phyloP scores from a whole-genome alignment of 257 asterid species.

The Solanum chiquidenum region DNA sequence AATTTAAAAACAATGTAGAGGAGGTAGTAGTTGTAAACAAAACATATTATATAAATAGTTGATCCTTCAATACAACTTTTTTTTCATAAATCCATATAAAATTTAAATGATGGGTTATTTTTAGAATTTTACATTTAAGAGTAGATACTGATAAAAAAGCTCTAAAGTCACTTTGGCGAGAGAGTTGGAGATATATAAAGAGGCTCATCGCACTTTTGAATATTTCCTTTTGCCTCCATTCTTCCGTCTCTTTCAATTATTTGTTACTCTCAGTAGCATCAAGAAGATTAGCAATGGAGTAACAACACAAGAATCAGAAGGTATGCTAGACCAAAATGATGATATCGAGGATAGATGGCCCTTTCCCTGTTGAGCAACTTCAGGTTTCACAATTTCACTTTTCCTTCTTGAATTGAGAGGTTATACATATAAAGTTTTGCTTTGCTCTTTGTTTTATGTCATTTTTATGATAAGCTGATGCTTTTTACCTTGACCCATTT shows the following conservation, averaged over 20 bases:
- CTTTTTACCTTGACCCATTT: background rate
- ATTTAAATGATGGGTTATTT: background rate
- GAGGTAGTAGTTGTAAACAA: no score
- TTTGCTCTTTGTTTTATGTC: background rate
- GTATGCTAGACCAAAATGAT: constrained; percentile 35
- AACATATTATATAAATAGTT: no score
- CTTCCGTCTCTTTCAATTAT: background rate
- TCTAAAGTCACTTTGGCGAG: no score
- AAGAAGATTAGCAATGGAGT: constrained; percentile 40
- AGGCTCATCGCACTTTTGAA: constrained; percentile 7
- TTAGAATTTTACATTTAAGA: no score
- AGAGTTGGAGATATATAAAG: no score
- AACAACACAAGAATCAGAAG: constrained; percentile 42
- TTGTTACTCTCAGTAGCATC: background rate
- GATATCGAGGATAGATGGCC: constrained; percentile 66
- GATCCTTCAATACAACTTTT: no score
- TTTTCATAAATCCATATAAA: no score
- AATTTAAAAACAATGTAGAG: no score
- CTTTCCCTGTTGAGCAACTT: constrained; percentile 71
- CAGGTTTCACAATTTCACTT: constrained; percentile 33
- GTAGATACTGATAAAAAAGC: no score
- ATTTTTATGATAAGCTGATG: no score
- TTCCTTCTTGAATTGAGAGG: background rate
- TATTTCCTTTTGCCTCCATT: background rate
- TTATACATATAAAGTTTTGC: background rate